A percentile compares a stretch with the other conserved stretches of the same genome.
phyloP scores from a whole-genome alignment of 345 rosid species.

The Alliaria petiolata region DNA sequence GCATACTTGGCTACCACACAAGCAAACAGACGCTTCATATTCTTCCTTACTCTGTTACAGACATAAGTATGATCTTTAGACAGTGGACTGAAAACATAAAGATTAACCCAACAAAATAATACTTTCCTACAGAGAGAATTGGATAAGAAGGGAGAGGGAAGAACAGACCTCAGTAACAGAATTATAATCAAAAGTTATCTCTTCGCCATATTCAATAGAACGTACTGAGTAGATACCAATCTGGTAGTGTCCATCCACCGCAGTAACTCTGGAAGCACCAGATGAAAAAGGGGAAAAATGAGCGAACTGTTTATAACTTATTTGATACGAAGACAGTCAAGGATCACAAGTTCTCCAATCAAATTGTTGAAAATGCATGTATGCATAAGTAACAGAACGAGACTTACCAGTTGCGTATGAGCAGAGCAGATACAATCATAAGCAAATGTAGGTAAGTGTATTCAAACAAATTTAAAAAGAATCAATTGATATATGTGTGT shows the following conservation, averaged over 20 bases:
- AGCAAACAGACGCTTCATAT: conserved; percentile 98
- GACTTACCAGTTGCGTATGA: background rate
- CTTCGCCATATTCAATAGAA: conserved; percentile 82
- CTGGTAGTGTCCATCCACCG: conserved; percentile 97
- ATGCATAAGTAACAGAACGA: background rate
- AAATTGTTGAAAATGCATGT: background rate
- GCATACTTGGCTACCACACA: conserved; percentile 99
- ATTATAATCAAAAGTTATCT: conserved; percentile 96
- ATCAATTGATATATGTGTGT: background rate
- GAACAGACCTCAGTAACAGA: conserved; percentile 92
- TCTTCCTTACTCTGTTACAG: conserved; percentile 93
- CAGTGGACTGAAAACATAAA: conserved; percentile 12
- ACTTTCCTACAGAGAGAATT: background rate
- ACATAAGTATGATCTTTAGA: conserved; percentile 22
- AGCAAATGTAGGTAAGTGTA: conserved; percentile 6
- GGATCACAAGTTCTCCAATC: background rate
- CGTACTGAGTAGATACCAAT: conserved; percentile 91
- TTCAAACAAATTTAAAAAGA: background rate
- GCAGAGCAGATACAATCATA: conserved; percentile 1
- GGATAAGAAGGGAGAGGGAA: background rate
- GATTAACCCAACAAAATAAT: background rate
- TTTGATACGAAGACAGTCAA: background rate
- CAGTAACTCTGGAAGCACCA: conserved; percentile 74
- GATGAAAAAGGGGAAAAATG: conserved; percentile 3
- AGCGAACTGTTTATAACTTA: background rate